These are phyloP conservation scores for Drosera capensis DNA, from an alignment of 148 eudicot genomes.

Conservation along the genomic window DNA sequence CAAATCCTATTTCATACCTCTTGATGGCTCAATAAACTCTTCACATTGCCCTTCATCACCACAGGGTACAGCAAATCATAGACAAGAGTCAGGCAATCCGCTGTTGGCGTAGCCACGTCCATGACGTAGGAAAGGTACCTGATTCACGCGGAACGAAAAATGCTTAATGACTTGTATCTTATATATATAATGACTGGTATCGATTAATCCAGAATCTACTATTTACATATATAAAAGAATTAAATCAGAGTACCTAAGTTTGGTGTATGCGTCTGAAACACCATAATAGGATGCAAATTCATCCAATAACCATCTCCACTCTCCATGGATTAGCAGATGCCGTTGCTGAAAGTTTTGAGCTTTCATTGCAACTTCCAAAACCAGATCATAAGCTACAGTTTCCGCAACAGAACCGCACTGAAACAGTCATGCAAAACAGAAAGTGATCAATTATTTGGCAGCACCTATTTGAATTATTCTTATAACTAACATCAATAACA, in stretches of 20 bases:
- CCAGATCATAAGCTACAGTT: constrained; percentile 88
- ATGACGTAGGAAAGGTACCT: constrained; percentile 92
- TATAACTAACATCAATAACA: too few species aligned
- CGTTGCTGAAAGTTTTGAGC: constrained; percentile 84
- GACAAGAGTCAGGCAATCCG: constrained; percentile 76
- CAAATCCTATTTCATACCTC: constrained; percentile 41
- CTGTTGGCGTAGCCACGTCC: constrained; percentile 98
- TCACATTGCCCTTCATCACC: constrained; percentile 48
- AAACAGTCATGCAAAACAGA: constrained; percentile 1
- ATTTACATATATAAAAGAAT: constrained; percentile 1
- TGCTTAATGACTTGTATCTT: too few species aligned
- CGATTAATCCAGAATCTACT: too few species aligned
- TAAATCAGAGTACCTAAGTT: constrained; percentile 39
- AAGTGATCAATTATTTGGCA: not conserved
- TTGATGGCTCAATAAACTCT: constrained; percentile 73
- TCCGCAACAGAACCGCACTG: constrained; percentile 92
- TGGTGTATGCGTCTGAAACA: constrained; percentile 86
- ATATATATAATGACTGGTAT: too few species aligned
- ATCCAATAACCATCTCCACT: constrained; percentile 83
- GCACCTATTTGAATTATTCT: not conserved
- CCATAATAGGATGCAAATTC: constrained; percentile 90
- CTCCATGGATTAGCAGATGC: constrained; percentile 57
- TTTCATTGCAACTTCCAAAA: constrained; percentile 90
- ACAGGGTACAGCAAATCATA: constrained; percentile 71
- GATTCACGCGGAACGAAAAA: too few species aligned